phyloP scores from a whole-genome alignment of 1,139 yeast genomes.

The Ogataea hybrid region DNA sequence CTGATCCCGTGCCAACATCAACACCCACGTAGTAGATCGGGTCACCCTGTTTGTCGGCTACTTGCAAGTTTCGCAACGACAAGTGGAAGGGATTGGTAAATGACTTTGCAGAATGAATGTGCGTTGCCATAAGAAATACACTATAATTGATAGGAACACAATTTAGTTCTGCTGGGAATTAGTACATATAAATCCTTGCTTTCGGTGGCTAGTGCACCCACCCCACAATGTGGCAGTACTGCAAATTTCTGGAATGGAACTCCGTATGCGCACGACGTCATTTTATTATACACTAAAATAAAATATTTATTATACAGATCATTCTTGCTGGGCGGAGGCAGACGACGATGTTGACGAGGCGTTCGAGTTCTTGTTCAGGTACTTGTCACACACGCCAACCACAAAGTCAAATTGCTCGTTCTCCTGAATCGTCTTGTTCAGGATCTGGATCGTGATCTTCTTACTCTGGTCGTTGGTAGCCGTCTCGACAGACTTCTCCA shows the following conservation, averaged over 20 bases:
- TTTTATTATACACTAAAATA: conserved; percentile 1
- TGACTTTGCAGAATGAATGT: conserved; percentile 24
- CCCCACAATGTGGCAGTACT: conserved; percentile 9
- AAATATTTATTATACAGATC: conserved; percentile 2
- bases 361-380: conserved; percentile 14
- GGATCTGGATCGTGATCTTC: conserved; percentile 79
- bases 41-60: conserved; percentile 23
- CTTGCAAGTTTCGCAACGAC: conserved; percentile 23
- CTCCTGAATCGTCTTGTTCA: conserved; percentile 77
- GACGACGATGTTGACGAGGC: conserved; percentile 10
- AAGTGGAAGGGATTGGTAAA: conserved; percentile 29
- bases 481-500: conserved; percentile 77
- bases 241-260: conserved; percentile 3
- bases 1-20: conserved; percentile 97
- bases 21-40: conserved; percentile 78
- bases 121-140: conserved; percentile 9
- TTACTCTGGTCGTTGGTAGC: conserved; percentile 77
- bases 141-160: background rate
- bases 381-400: conserved; percentile 31
- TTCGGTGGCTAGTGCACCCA: conserved; percentile 8
- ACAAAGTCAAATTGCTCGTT: conserved; percentile 89
- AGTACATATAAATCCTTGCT: background rate
- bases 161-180: background rate
- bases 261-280: conserved; percentile 6
- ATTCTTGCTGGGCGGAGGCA: conserved; percentile 8